Base-by-base conservation (phyloP, 345 rosid species). In the Moricandia moricandioides region DNA sequence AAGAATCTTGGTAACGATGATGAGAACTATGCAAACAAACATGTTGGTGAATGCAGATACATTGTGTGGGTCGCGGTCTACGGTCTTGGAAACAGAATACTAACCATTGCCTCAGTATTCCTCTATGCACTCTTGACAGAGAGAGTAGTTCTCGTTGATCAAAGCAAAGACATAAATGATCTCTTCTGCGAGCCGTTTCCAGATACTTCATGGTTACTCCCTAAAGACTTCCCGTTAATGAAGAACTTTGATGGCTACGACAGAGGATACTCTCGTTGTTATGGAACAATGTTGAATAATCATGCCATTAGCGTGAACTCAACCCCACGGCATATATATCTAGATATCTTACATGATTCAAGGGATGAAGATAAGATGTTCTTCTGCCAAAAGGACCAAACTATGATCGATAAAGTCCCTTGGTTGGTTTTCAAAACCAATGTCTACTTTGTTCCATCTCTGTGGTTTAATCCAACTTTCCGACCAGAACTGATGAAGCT, bases 151-250 rank as follows among this genome's bases (percentile, higher is more conserved):
- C 86, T 81, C 12, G 81, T 83, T 34, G 79, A 81, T 14, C 81
- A 65, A 61, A 33, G 71, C 8, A 74, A 73, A 18, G 82, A 78
- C 6, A 78, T 81, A 8, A 78, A 34, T 8, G 65, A 83, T 62
- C 82, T 83, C 61, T 83, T 83, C 58, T 83, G 84, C 13, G 79
- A 83, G 62, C 84, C 86, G 0, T 83, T 83, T 69, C 81, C 84
- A 8, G 67, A 59, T 45, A 69, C 84, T 29, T 72, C 86, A 13
- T 81, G 84, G 86, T 73, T 78, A 57, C 74, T 81, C 58, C 84
- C 84, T 39, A 56, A 35, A 30, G 81, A 83, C 30, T 83, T 83
- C 35, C 83, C 84, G 30, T 43, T 79, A 31, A 72, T 8, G 69
- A 56, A 69, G 8, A 29, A 78, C 12, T 27, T 81, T 4, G 37